phyloP scores from a whole-genome alignment of 805 yeast genomes.

The Candida andamanensis region DNA sequence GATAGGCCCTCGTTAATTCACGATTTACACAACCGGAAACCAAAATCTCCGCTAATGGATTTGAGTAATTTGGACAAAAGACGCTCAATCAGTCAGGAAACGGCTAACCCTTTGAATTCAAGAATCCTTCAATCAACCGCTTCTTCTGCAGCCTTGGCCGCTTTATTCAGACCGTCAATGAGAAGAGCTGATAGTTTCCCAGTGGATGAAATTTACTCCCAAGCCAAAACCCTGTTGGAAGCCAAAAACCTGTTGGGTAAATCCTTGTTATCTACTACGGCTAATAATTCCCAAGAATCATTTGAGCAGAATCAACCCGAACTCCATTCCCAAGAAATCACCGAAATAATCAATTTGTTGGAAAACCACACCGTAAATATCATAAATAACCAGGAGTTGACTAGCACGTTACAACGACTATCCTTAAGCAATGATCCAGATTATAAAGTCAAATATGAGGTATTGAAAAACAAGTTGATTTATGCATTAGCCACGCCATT shows the following conservation, averaged over 20 bases:
- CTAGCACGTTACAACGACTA: slow-evolving; percentile 53
- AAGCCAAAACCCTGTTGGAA: slow-evolving; percentile 1
- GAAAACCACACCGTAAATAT: slow-evolving; percentile 31
- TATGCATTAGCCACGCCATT: slow-evolving; percentile 69
- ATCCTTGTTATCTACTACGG: neutral
- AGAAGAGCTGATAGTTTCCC: slow-evolving; percentile 36
- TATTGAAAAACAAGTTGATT: slow-evolving; percentile 43
- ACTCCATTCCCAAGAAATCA: slow-evolving; percentile 32
- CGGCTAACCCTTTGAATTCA: slow-evolving; percentile 17
- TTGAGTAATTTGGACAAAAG: neutral
- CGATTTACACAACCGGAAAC: slow-evolving; percentile 12
- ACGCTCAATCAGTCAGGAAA: neutral
- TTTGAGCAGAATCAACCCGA: no score
- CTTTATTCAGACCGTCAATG: slow-evolving; percentile 36
- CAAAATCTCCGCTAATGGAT: neutral
- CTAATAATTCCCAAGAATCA: slow-evolving; percentile 1
- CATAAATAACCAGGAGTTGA: slow-evolving; percentile 34
- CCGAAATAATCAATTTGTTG: slow-evolving; percentile 44
- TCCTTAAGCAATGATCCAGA: slow-evolving; percentile 38
- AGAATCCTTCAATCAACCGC: slow-evolving; percentile 40
- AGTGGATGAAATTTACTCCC: slow-evolving; percentile 13
- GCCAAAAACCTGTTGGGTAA: neutral
- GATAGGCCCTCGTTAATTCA: slow-evolving; percentile 52
- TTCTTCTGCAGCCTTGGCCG: slow-evolving; percentile 44
- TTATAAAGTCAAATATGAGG: slow-evolving; percentile 31